Base-by-base conservation (phyloP, 169 alveolate genomes). In the Plasmodium chabaudi region DNA sequence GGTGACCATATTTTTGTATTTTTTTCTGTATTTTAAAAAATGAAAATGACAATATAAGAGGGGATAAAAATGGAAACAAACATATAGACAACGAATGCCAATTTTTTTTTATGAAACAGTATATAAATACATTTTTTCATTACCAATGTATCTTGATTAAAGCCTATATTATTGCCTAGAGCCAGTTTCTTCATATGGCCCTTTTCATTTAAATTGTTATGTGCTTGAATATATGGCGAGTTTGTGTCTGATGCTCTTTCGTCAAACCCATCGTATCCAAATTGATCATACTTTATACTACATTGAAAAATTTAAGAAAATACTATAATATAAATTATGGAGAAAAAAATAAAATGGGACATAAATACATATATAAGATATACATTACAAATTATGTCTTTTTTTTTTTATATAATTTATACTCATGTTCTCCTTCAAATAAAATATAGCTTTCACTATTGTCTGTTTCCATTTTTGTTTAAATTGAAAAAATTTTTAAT, bases 391-490 rank as follows among this genome's bases (percentile, higher is more conserved):
- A n/a, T 65, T n/a, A 12, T 17, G n/a, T 63, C n/a, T 25, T 25
- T 63, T 63, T 63, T 63, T 63, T 63, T 55, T 46, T 68, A 17
- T 47, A 53, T 55, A 9, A 17, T 23, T 17, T 34, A 19, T 64
- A 77, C 88, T 77, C 69, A 64, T 77, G 63, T 77, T 77, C 88
- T 44, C 77, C 88, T 25, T 77, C 88, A 56, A 77, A 77, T 42
- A 77, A 56, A n/a, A 77, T 77, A 51, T 47, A 64, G 47, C 15
- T 27, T 23, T 44, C 60, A 0, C 49, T 17, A 13, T 63, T 34
- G 4, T 34, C 42, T 34, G 4, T 34, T 5, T 34, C 7, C 42
- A 34, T 34, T 34, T 34, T 57, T 53, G 44, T 74, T 55, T 74
- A 9, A 39, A 42, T 23, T 15, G 5, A 60, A 60, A 19, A 59